These are phyloP conservation scores for Didymella sp. DNA, from an alignment of 2,329 filamentous ascomycete species.

Conservation along the genomic window DNA sequence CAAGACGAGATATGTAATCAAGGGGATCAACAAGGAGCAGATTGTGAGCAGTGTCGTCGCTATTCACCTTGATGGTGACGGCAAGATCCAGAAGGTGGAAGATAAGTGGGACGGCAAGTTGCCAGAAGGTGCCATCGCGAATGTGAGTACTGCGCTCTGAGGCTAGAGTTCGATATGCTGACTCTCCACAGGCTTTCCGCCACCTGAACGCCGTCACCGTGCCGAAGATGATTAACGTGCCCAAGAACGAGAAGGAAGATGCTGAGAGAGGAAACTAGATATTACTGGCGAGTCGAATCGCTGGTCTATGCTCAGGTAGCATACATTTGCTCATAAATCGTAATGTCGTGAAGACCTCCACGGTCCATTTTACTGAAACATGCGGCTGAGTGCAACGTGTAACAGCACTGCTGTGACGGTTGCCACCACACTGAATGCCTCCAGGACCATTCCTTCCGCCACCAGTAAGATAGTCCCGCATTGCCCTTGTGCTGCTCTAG, in stretches of 20 bases:
- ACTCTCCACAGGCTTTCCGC: conserved; percentile 57
- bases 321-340: conserved; percentile 32
- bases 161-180: conserved; percentile 29
- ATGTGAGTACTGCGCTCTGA: conserved; percentile 54
- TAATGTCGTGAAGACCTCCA: conserved; percentile 21
- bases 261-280: conserved; percentile 55
- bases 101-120: conserved; percentile 64
- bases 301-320: conserved; percentile 16
- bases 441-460: conserved; percentile 30
- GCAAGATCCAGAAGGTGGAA: conserved; percentile 60
- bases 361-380: conserved; percentile 25
- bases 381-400: conserved; percentile 38
- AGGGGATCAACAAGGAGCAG: conserved; percentile 61
- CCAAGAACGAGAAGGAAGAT: conserved; percentile 62
- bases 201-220: conserved; percentile 61
- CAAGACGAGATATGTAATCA: conserved; percentile 61
- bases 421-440: conserved; percentile 28
- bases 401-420: conserved; percentile 27
- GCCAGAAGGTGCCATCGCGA: conserved; percentile 58
- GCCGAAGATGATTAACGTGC: conserved; percentile 59
- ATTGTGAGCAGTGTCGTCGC: conserved; percentile 58
- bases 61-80: conserved; percentile 53
- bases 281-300: conserved; percentile 14
- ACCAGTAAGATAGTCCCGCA: conserved; percentile 51
- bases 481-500: conserved; percentile 40